Percentiles rank a stretch among this genome's conserved stretches.
Evolutionary conservation across 176 grass and related monocot genomes (phyloP).

Genomic region (Melocanna baccifera): DNA sequence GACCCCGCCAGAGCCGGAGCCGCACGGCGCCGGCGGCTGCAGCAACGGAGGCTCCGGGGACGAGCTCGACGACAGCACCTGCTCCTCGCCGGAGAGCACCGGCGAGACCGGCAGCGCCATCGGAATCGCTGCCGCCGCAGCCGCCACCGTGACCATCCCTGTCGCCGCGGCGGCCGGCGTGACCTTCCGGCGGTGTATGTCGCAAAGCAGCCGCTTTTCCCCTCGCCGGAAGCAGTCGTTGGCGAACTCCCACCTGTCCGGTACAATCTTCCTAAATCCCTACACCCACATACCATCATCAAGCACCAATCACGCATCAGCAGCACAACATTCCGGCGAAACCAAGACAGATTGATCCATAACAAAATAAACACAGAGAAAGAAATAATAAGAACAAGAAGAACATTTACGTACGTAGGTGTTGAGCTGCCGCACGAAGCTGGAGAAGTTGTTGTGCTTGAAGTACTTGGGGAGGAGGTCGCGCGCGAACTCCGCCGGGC

Average conservation of each 20-base stretch:
- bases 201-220: conserved; percentile 53
- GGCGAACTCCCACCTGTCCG: conserved; percentile 85
- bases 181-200: conserved; percentile 77
- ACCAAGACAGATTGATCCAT: not conserved
- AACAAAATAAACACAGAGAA: not conserved
- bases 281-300: not conserved
- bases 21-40: conserved; percentile 19
- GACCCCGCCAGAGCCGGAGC: conserved; percentile 17
- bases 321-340: not conserved
- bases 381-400: not conserved
- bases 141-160: not conserved
- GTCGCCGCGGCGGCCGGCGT: not conserved
- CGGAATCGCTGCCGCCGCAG: conserved; percentile 30
- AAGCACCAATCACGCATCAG: not conserved
- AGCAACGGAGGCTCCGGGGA: conserved; percentile 27
- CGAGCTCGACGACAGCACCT: conserved; percentile 69
- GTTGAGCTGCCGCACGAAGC: conserved; percentile 96
- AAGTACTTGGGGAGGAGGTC: conserved; percentile 93
- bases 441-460: conserved; percentile 99
- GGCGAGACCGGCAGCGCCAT: conserved; percentile 54
- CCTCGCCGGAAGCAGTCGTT: conserved; percentile 80
- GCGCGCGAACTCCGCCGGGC: conserved; percentile 76
- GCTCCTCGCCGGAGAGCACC: conserved; percentile 55
- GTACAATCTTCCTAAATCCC: conserved; percentile 82
- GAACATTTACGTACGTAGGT: conserved; percentile 54